Conservation (phyloP, 2,329 filamentous ascomycete genomes). For the Ceratocystis colombiana region DNA sequence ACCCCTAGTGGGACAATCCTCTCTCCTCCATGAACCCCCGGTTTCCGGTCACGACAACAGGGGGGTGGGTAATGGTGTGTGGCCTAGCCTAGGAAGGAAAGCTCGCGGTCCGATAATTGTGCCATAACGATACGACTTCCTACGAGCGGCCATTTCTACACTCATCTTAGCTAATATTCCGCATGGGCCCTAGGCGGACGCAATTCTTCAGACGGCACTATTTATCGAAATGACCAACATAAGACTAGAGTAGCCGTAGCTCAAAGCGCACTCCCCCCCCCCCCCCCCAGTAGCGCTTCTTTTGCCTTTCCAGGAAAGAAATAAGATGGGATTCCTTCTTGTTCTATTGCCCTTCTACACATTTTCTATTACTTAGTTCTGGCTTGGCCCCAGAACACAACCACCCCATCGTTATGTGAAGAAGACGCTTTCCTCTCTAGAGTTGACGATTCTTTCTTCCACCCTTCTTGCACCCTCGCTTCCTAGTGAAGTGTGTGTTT, state of each 20-base stretch:
- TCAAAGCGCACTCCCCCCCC: background rate
- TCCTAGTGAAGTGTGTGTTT: background rate
- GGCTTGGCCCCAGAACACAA: background rate
- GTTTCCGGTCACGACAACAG: background rate
- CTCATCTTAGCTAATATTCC: background rate
- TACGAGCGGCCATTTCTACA: background rate
- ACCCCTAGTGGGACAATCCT: background rate
- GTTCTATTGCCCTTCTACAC: background rate
- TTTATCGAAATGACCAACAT: background rate
- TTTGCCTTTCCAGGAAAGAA: constrained; percentile 5
- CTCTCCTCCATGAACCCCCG: background rate
- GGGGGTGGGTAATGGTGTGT: background rate
- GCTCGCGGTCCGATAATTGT: background rate
- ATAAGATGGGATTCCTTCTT: background rate
- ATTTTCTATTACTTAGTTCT: background rate
- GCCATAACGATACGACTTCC: background rate
- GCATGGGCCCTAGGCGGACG: background rate
- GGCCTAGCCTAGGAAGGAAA: background rate
- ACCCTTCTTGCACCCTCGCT: background rate
- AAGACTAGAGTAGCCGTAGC: background rate
- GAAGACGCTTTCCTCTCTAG: background rate
- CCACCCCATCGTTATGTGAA: background rate
- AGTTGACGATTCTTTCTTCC: background rate
- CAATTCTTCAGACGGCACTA: constrained; percentile 3
- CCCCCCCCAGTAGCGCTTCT: background rate